phyloP scores from a whole-genome alignment of 2,329 filamentous ascomycete species.

The Ceratocystiopsis brevicomis region DNA sequence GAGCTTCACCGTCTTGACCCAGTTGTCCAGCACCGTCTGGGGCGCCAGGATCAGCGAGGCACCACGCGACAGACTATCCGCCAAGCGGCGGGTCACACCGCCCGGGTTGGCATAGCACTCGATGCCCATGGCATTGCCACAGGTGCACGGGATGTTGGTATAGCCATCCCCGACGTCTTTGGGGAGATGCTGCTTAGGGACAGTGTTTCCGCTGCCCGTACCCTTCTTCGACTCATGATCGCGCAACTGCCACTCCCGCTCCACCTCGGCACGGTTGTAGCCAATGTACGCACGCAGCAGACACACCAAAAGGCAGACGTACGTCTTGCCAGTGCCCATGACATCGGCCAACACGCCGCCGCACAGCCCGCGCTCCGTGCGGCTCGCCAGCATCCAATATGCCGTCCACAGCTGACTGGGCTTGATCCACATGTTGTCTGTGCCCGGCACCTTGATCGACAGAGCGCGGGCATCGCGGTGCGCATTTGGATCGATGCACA shows the following conservation, averaged over 20 bases:
- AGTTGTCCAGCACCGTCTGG: slow-evolving; percentile 10
- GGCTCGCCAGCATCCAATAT: slow-evolving; percentile 10
- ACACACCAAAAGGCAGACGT: slow-evolving; percentile 8
- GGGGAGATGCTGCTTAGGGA: slow-evolving; percentile 7
- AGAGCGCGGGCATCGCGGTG: slow-evolving; percentile 8
- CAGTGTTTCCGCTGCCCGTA: slow-evolving; percentile 1
- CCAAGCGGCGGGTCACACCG: slow-evolving; percentile 9
- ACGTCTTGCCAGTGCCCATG: slow-evolving; percentile 11
- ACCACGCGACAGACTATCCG: slow-evolving; percentile 8
- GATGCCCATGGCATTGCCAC: slow-evolving; percentile 9
- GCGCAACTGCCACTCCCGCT: slow-evolving; percentile 9
- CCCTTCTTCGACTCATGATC: slow-evolving; percentile 6
- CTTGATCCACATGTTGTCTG: slow-evolving; percentile 9
- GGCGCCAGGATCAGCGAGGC: slow-evolving; percentile 9
- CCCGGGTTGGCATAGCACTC: slow-evolving; percentile 11
- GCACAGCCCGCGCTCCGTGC: slow-evolving; percentile 6
- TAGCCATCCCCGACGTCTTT: neutral
- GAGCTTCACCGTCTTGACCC: slow-evolving; percentile 8
- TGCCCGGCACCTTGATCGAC: slow-evolving; percentile 9
- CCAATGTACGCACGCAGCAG: slow-evolving; percentile 8
- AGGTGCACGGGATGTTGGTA: slow-evolving; percentile 5
- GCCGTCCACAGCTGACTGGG: slow-evolving; percentile 11
- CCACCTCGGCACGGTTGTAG: slow-evolving; percentile 11
- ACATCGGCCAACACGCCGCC: slow-evolving; percentile 11
- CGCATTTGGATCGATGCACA: slow-evolving; percentile 6